phyloP scores from a whole-genome alignment of 352 stramenopile genomes.

The Pythium utonaiense region DNA sequence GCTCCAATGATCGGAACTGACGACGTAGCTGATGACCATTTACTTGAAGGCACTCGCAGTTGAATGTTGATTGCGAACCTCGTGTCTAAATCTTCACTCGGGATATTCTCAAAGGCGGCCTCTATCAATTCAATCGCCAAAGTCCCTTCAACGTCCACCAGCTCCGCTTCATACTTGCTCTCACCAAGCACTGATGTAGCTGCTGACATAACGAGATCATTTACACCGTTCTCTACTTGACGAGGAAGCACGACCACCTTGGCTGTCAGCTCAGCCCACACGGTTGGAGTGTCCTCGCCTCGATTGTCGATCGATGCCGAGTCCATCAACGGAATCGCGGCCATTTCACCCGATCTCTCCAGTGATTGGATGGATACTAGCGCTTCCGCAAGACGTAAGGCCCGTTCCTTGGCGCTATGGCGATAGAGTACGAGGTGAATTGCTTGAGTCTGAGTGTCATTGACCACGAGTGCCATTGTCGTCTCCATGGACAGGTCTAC shows the following conservation, averaged over 20 bases:
- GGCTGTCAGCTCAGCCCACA: conserved; percentile 6
- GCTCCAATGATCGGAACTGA: neutral
- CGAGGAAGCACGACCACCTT: neutral
- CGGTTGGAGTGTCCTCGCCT: neutral
- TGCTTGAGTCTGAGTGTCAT: conserved; percentile 11
- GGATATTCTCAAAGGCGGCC: neutral
- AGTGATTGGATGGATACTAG: neutral
- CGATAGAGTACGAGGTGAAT: conserved; percentile 16
- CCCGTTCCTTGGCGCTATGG: conserved; percentile 9
- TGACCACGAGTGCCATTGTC: neutral
- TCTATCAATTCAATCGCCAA: conserved; percentile 11
- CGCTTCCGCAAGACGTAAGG: conserved; percentile 14
- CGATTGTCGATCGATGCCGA: neutral
- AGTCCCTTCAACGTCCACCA: conserved; percentile 1
- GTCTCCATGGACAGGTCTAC: neutral
- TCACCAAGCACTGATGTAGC: neutral
- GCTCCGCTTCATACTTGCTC: neutral
- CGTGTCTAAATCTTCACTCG: neutral
- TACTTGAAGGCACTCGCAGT: conserved; percentile 2
- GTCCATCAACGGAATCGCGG: neutral
- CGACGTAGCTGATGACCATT: conserved; percentile 1
- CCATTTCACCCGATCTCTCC: neutral
- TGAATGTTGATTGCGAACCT: neutral
- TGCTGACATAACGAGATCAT: neutral
- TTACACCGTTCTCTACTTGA: neutral